Evolutionary conservation across 1,139 yeast genomes (phyloP), one percentile per base, ranked within the genome.

Genomic region (Komagataea norvegica): DNA sequence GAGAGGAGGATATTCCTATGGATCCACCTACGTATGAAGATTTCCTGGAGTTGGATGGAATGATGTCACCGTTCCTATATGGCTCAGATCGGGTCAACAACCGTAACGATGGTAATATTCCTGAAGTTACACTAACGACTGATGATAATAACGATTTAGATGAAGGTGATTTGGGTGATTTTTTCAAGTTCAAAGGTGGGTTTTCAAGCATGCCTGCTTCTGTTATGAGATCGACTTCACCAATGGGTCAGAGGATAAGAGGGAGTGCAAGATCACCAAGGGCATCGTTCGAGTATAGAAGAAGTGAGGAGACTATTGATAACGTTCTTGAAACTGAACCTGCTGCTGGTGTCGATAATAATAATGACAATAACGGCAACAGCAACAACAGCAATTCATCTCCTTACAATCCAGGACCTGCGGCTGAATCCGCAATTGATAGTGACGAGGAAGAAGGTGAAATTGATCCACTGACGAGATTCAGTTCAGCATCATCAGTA

Each of bases 1-100:
- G 65, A 34, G 61, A 52, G 8, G 52, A 56, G n/a, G 48, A 57
- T 29, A 60, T 68, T 5, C 75, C 76, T 26, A 46, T 31, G 24
- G 44, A 55, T 22, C 70, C 70, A 7, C 70, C 69, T 9, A 40
- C 59, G 3, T 65, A 64, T 44, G 51, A 42, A 11, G 65, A 60
- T 9, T 53, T 53, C 17, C 33, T 59, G 32, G 41, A 47, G 25
- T 46, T 48, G 18, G 57, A 54, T 33, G 28, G 51, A 43, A 27
- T 38, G 36, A 33, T 41, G 11, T 51, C 60, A 6, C 50, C 48
- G 29, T 36, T 32, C 8, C 24, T 18, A 20, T 23, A 27, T 5
- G 26, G 23, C 13, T 16, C 27, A 15, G 14, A 25, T 28, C 15
- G 14, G 25, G 16, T 19, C 31, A 8, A 41, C 15, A 24, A 37